Percentiles rank a stretch among this genome's conserved stretches.
Evolutionary conservation across 495 filamentous ascomycete genomes (phyloP).

Genomic region (Thermothielavioides terrestris): DNA sequence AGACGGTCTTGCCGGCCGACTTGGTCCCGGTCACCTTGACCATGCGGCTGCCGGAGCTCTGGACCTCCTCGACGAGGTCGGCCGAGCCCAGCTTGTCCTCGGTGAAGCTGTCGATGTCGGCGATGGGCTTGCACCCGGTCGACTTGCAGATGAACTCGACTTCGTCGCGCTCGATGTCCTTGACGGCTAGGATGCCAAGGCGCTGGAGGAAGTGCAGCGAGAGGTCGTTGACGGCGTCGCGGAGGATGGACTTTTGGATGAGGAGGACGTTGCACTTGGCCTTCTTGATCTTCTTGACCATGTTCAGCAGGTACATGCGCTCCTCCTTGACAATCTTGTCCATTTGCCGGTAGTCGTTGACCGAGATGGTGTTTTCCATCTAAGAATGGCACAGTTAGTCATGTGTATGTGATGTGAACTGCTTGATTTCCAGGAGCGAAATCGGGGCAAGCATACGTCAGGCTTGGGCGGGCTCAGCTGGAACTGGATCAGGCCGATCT

Average conservation of each 20-base stretch:
- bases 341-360: conserved; percentile 99
- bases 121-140: conserved; percentile 96
- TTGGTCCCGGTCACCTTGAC: conserved; percentile 92
- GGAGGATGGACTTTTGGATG: conserved; percentile 96
- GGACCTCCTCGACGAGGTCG: conserved; percentile 87
- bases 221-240: conserved; percentile 95
- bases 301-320: conserved; percentile 92
- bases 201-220: conserved; percentile 96
- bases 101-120: conserved; percentile 96
- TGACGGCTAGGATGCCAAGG: conserved; percentile 88
- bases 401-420: too few relatives aligned
- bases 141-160: conserved; percentile 98
- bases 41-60: conserved; percentile 76
- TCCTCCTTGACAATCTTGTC: conserved; percentile 99
- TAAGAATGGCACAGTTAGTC: conserved; percentile 26
- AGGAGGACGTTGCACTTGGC: conserved; percentile 98
- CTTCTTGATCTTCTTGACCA: conserved; percentile 99
- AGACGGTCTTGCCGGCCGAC: conserved; percentile 74
- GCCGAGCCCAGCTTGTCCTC: conserved; percentile 98
- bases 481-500: conserved; percentile 96
- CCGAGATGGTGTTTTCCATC: conserved; percentile 99
- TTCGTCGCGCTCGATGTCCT: conserved; percentile 97
- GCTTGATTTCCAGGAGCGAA: too few relatives aligned
- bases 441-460: conserved; percentile 53
- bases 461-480: conserved; percentile 96